These are phyloP conservation scores for Dactylellina haptotyla DNA, from an alignment of 2,329 filamentous ascomycete genomes.

Conservation along the genomic window DNA sequence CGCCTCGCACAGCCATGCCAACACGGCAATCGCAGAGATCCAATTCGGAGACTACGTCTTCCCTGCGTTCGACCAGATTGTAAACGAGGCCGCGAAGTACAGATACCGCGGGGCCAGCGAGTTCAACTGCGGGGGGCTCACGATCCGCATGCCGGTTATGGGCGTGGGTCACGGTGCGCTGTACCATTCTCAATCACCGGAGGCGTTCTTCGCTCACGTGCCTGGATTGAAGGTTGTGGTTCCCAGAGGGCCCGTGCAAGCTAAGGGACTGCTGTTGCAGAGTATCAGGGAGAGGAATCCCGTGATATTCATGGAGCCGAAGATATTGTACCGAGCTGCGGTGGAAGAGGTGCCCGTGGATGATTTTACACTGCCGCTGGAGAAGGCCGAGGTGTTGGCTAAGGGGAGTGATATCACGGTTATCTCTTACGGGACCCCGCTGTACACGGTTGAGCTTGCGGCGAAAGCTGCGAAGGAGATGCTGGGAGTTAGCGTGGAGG, in stretches of 20 bases:
- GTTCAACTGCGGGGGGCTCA: conserved; percentile 76
- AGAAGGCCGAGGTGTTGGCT: conserved; percentile 85
- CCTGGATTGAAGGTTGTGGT: conserved; percentile 87
- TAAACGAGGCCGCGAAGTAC: conserved; percentile 91
- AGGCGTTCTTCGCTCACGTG: conserved; percentile 86
- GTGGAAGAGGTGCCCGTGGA: conserved; percentile 88
- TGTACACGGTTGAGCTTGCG: conserved; percentile 83
- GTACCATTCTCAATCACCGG: conserved; percentile 90
- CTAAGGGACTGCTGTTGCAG: conserved; percentile 83
- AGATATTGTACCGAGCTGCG: conserved; percentile 88
- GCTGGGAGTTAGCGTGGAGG: conserved; percentile 78
- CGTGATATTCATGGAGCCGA: conserved; percentile 92
- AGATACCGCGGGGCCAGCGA: conserved; percentile 72
- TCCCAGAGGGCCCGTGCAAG: conserved; percentile 84
- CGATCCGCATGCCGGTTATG: conserved; percentile 89
- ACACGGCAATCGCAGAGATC: conserved; percentile 92
- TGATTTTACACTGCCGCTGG: conserved; percentile 83
- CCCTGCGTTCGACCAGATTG: conserved; percentile 91
- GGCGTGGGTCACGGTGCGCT: conserved; percentile 88
- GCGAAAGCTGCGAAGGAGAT: conserved; percentile 80
- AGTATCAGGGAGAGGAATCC: conserved; percentile 83
- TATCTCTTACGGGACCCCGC: conserved; percentile 86
- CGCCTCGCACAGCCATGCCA: conserved; percentile 72
- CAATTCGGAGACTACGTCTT: conserved; percentile 96
- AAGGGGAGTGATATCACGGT: conserved; percentile 82